Percentiles rank a stretch among this genome's conserved stretches.
Conservation (phyloP, 2,329 filamentous ascomycete genomes). For the Elsinoe arachidis region DNA sequence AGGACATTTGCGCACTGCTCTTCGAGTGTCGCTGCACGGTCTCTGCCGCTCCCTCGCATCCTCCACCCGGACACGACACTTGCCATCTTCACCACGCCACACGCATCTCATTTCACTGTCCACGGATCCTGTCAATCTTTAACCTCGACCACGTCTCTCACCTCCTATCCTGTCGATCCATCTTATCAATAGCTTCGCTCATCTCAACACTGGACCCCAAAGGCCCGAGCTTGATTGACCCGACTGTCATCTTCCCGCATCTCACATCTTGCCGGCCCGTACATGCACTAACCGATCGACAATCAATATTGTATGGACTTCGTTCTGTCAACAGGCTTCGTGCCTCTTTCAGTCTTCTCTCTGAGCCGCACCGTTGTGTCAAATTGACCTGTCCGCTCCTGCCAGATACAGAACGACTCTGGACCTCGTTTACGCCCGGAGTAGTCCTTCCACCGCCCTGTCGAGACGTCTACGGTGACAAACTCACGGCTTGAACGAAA, state of each 20-base stretch:
- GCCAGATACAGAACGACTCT: conserved; percentile 4
- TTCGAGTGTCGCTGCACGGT: neutral
- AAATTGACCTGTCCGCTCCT: conserved; percentile 5
- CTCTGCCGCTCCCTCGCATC: conserved; percentile 10
- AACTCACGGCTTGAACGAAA: conserved; percentile 5
- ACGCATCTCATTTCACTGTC: conserved; percentile 13
- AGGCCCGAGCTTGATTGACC: conserved; percentile 5
- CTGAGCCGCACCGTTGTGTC: conserved; percentile 7
- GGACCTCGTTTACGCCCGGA: neutral
- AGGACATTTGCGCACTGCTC: neutral
- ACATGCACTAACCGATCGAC: conserved; percentile 2
- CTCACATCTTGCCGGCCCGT: neutral
- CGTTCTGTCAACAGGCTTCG: conserved; percentile 11
- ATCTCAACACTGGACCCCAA: neutral
- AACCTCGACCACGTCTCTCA: neutral
- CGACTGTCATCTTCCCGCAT: neutral
- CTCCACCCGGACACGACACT: conserved; percentile 5
- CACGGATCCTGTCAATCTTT: conserved; percentile 1
- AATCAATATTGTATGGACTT: conserved; percentile 13
- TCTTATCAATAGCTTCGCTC: conserved; percentile 4
- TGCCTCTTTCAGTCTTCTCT: conserved; percentile 6
- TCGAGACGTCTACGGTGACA: conserved; percentile 8
- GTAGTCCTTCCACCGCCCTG: conserved; percentile 1
- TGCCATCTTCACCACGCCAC: conserved; percentile 9
- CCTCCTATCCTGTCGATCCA: neutral